Base-by-base conservation (phyloP, 225 moss, liverwort and hornwort genomes). In the Bryum argenteum region DNA sequence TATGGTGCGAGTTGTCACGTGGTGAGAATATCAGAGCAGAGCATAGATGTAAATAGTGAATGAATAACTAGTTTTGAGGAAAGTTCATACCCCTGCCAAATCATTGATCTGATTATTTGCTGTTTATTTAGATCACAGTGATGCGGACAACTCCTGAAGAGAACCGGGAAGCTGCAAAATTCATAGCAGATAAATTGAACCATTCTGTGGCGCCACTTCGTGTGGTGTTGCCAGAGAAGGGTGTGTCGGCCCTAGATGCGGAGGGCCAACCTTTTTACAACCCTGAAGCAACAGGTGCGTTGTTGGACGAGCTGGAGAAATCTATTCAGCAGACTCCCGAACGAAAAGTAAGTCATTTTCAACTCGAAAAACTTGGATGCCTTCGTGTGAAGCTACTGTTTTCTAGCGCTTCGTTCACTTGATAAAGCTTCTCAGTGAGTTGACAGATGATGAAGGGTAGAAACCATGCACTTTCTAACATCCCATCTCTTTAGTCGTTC, bases 91-190 rank as follows among this genome's bases (percentile, higher is more conserved):
- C n/a, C n/a, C 52, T 47, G 44, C 28, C 41, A 58, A 64, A 52
- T 63, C 19, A 64, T 55, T 72, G 58, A 66, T 62, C 9, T 8
- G 22, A 37, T 12, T n/a, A n/a, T n/a, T n/a, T 65, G 12, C 54
- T 74, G 40, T 74, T 58, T 52, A 78, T 55, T 69, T 81, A 97
- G 96, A 80, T 97, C 24, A 97, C 91, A 37, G 0, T 93, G 61
- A 91, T 97, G 96, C 88, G 93, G 78, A 97, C 96, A 77, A 93
- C 87, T 63, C 57, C 80, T 63, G 72, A 89, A 67, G 96, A 97
- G 73, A 97, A 91, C 73, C 78, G 82, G 22, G 85, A 89, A 82
- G 75, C 75, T 77, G 96, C 87, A 17, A 84, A 83, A 41, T 97
- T 97, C 44, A 93, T 97, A 69, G 93, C 91, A 24, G 85, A 88